Percentiles rank a stretch among this genome's conserved stretches.
Evolutionary conservation across 345 rosid genomes (phyloP).

Genomic region (Geranium brycei): DNA sequence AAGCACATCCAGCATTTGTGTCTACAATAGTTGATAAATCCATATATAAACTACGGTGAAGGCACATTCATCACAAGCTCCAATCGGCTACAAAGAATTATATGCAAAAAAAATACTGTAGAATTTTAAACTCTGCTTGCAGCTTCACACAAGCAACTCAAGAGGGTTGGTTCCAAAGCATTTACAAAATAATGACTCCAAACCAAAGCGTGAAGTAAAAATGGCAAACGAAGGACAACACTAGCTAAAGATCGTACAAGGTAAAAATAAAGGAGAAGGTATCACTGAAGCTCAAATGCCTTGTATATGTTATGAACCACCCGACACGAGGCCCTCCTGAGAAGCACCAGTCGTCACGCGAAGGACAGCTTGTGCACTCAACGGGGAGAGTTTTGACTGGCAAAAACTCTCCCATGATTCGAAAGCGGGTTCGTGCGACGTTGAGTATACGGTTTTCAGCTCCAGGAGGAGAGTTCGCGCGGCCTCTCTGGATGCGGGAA

Average conservation of each 20-base stretch:
- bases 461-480: constrained; percentile 74
- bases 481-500: constrained; percentile 92
- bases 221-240: constrained; percentile 11
- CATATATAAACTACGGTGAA: no score
- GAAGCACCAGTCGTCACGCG: constrained; percentile 53
- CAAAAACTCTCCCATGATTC: constrained; percentile 77
- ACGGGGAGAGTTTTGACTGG: constrained; percentile 61
- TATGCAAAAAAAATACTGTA: background rate
- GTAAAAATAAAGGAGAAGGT: constrained; percentile 10
- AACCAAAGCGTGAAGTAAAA: constrained; percentile 7
- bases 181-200: constrained; percentile 2
- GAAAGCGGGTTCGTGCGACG: constrained; percentile 22
- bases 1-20: no score
- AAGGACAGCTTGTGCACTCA: constrained; percentile 83
- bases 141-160: background rate
- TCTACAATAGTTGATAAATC: no score
- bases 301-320: constrained; percentile 32
- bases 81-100: no score
- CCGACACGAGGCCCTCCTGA: constrained; percentile 42
- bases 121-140: background rate
- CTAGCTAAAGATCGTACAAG: constrained; percentile 18
- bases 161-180: background rate
- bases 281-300: constrained; percentile 13
- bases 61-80: no score
- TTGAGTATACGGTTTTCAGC: constrained; percentile 58